Evolutionary conservation across 2,329 filamentous ascomycete species (phyloP), one percentile per base, ranked within the genome.

Genomic region (Xylariaceae sp.): DNA sequence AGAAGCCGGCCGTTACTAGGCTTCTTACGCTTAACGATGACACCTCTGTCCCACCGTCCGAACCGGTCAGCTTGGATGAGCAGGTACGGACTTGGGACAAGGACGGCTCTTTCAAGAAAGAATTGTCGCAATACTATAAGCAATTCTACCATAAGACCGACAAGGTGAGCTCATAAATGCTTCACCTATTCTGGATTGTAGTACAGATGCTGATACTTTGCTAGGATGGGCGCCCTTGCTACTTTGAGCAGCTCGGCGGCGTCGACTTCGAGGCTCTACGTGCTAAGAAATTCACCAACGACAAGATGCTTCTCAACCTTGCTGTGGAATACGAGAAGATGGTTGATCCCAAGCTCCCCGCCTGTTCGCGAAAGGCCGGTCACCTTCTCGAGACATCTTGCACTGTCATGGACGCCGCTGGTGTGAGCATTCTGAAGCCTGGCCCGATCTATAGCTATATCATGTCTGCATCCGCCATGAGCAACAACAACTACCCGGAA

Each of bases 81-180:
- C 71, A 87, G 32, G 75, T 83, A 40, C 72, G 71, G 50, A 81
- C 71, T 49, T 89, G 88, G 65, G 78, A 86, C 39, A 88, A 87
- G 69, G 57, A 60, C 31, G 53, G 53, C 3, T 71, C 70, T 47
- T 85, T 89, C 73, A 87, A 86, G 68, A 64, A 78, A 41, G 65
- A 91, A 62, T 79, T 98, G 44, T 87, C 87, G 67, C 74, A 91
- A 68, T 95, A 87, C 76, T 98, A 98, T 71, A 89, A 89, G 36
- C 93, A 98, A 71, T 98, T 93, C 75, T 98, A 98, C 74, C 93
- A 98, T 79, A 96, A 96, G 74, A 91, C 83, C 11, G 88, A 93
- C 69, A 89, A 89, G 71, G 81, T 84, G 64, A 26, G 42, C 36
- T 31, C 31, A 9, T 28, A 2, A n/a, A 24, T 9, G 12, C 7